phyloP scores from a whole-genome alignment of 2,329 filamentous ascomycete species.

The Aspergillus intermedius region DNA sequence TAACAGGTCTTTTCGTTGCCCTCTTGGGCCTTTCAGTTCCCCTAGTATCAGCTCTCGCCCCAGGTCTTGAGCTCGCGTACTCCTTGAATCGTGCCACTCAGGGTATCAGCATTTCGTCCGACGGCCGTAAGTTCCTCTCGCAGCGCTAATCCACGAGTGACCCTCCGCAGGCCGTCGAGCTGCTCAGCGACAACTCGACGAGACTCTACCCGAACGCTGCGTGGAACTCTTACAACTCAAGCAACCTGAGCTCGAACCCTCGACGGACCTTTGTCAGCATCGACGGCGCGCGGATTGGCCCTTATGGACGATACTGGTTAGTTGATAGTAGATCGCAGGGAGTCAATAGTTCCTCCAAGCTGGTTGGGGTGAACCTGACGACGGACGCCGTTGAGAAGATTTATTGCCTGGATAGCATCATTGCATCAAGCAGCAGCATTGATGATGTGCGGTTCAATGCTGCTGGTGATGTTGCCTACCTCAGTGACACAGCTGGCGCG shows the following conservation, averaged over 20 bases:
- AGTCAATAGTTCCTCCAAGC: slow-evolving; percentile 22
- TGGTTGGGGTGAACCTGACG: slow-evolving; percentile 27
- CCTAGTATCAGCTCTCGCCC: too few species aligned
- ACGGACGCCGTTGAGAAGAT: slow-evolving; percentile 27
- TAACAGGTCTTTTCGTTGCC: too few species aligned
- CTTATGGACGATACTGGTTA: slow-evolving; percentile 27
- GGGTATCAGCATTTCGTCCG: too few species aligned
- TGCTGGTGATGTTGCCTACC: background rate
- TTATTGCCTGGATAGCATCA: slow-evolving; percentile 30
- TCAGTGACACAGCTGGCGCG: background rate
- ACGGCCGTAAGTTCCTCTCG: too few species aligned
- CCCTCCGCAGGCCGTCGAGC: too few species aligned
- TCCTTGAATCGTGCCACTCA: too few species aligned
- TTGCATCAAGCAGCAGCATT: slow-evolving; percentile 20
- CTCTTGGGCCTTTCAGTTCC: too few species aligned
- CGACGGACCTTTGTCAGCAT: slow-evolving; percentile 14
- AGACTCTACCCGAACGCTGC: slow-evolving; percentile 3
- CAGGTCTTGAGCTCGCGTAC: too few species aligned
- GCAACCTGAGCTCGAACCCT: slow-evolving; percentile 2
- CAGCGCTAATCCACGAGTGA: too few species aligned
- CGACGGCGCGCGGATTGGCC: slow-evolving; percentile 25
- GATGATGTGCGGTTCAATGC: slow-evolving; percentile 33
- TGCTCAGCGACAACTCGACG: background rate
- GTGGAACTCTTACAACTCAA: slow-evolving; percentile 9
- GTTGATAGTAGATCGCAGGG: slow-evolving; percentile 24